Evolutionary conservation across 2,329 filamentous ascomycete genomes (phyloP).

Genomic region (Aspergillus arachidicola): DNA sequence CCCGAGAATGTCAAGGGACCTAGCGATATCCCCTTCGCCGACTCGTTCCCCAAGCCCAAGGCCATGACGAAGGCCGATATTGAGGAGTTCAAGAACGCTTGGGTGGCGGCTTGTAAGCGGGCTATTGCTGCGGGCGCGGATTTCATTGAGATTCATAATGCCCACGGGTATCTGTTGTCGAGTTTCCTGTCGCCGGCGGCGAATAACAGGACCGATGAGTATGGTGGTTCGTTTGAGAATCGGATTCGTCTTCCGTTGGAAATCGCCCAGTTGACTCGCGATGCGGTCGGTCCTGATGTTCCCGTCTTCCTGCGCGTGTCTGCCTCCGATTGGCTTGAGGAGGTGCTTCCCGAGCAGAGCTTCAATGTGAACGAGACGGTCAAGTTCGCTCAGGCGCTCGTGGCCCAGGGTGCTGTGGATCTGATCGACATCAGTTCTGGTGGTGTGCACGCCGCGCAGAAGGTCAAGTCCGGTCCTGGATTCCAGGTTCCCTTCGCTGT

Average conservation of each 20-base stretch:
- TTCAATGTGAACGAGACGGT: constrained; percentile 70
- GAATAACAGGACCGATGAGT: constrained; percentile 67
- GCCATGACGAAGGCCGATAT: constrained; percentile 73
- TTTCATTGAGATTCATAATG: constrained; percentile 77
- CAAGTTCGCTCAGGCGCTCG: constrained; percentile 67
- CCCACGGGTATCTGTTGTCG: constrained; percentile 76
- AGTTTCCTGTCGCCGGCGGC: constrained; percentile 68
- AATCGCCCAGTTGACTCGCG: constrained; percentile 63
- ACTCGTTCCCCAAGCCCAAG: constrained; percentile 63
- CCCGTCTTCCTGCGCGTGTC: constrained; percentile 74
- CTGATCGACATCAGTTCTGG: constrained; percentile 80
- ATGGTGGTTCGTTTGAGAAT: constrained; percentile 61
- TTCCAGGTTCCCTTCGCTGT: constrained; percentile 77
- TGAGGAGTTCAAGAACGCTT: constrained; percentile 63
- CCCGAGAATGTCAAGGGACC: constrained; percentile 59
- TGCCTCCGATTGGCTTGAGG: constrained; percentile 76
- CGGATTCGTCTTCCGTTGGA: constrained; percentile 69
- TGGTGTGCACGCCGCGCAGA: constrained; percentile 62
- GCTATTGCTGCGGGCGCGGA: constrained; percentile 73
- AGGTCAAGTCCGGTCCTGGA: constrained; percentile 55
- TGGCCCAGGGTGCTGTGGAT: constrained; percentile 70
- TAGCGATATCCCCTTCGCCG: constrained; percentile 63
- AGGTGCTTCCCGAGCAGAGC: constrained; percentile 57
- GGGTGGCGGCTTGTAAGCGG: constrained; percentile 59
- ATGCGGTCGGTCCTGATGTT: constrained; percentile 65